A percentile compares a stretch with the other conserved stretches of the same genome.
Evolutionary conservation across 2,329 filamentous ascomycete species (phyloP).

Genomic region (Botrytis tulipae): DNA sequence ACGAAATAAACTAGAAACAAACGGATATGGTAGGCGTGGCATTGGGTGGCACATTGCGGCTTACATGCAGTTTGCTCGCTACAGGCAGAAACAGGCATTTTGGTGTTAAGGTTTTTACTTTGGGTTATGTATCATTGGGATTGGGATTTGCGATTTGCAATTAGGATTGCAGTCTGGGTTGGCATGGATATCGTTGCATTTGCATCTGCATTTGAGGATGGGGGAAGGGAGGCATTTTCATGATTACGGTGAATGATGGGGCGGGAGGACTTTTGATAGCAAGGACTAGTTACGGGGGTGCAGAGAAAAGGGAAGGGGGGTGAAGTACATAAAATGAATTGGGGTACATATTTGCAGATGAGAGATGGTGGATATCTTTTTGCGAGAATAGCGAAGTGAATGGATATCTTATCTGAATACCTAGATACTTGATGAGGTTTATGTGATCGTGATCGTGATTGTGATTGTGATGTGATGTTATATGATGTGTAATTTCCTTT

Average conservation of each 20-base stretch:
- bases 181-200: background rate
- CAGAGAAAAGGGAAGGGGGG: background rate
- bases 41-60: slow-evolving; percentile 2
- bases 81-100: background rate
- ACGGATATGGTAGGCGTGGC: background rate
- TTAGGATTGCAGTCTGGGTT: background rate
- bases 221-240: background rate
- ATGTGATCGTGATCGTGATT: background rate
- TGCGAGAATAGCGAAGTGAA: background rate
- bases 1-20: slow-evolving; percentile 10
- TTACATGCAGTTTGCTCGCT: background rate
- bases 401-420: background rate
- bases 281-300: no score
- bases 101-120: background rate
- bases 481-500: background rate
- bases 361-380: background rate
- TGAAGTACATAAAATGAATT: background rate
- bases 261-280: background rate
- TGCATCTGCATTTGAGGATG: background rate
- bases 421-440: background rate
- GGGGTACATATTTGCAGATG: background rate
- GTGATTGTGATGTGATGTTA: background rate
- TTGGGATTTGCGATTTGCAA: background rate
- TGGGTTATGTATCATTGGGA: slow-evolving; percentile 1
- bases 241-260: background rate